Base-by-base conservation (phyloP, 495 filamentous ascomycete species). In the Geoglossum glabrum region DNA sequence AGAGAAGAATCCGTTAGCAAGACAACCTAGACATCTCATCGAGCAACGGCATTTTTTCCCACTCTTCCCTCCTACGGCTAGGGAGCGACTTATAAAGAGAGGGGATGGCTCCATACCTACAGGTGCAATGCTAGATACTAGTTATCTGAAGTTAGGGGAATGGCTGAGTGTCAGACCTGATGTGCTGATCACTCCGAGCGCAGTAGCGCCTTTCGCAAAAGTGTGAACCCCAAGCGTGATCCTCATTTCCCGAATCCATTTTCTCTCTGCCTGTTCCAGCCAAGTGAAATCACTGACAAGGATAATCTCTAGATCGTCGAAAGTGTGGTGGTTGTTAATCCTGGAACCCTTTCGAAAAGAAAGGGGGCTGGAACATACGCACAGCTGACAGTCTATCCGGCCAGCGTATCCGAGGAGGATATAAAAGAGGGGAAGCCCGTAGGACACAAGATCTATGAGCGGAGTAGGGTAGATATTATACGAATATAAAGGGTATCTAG, bases 41-140 rank as follows among this genome's bases (percentile, higher is more conserved):
- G 82, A 90, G 66, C 92, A 98, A 69, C 74, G 87, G 1, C 86
- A 90, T 69, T 95, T 86, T 68, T 87, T 85, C 64, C 92, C 92
- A 13, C 66, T 97, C 13, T 96, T 86, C 61, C 92, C 92, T 30
- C 82, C 90, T 0, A 73, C 76, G 26, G 79, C 80, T 40, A 75
- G 88, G 46, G 73, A 76, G 57, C 75, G 71, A 54, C 66, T 90
- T 59, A 83, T 84, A 3, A 85, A 80, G 66, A 76, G 72, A 28
- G 79, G 73, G 5, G 25, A 23, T 9, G 43, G 10, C 5, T 34
- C 56, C 6, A 8, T 30, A 3, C 19, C 36, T 21, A 80, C 80
- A 0, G 90, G 90, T 0, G 79, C 84, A 0, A 78, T 77, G 69
- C 67, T 98, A 50, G 92, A 98, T 68, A 69, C 86, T 25, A 84